Base-by-base conservation (phyloP, 345 rosid genomes). In the Eucalyptus dawsonii region DNA sequence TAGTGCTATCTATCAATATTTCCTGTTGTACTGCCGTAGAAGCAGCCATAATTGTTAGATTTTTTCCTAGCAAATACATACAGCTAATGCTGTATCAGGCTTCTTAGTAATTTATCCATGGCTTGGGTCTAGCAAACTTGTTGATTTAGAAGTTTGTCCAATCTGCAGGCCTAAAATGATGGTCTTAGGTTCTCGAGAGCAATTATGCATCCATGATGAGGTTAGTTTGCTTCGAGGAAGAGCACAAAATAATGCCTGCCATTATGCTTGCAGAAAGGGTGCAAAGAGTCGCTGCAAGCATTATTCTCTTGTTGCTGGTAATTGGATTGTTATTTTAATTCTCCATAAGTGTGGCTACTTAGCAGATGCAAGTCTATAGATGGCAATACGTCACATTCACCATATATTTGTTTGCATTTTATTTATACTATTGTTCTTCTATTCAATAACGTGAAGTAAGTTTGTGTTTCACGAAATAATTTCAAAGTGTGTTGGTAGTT, bases 141-240 rank as follows among this genome's bases (percentile, higher is more conserved):
- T 76, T 40, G 85, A 76, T 21, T 76, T 40, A 40, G 29, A 76
- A 76, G 47, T 40, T 40, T 21, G 85, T 76, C 85, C 85, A 76
- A 76, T 76, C 21, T 92, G 88, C 94, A 97, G 99, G 98, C 99
- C 99, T 44, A 98, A 96, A 93, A 98, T 96, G 99, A 91, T 96
- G 89, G 92, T 98, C 80, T 92, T 98, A 65, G 99, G 99, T 88
- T 98, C 99, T 22, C 95, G 99, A 89, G 98, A 98, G 93, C 99
- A 97, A 89, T 90, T 97, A 80, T 98, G 99, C 90, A 96, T 96
- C 90, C 97, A 97, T 91, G 95, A 95, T 34, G 93, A 98, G 91
- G 98, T 98, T 27, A 95, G 97, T 81, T 93, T 94, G 89, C 96
- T 97, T 69, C 96, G 91, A 87, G 99, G 99, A 90, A 98, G 94